A percentile compares a stretch with the other conserved stretches of the same genome.
Evolutionary conservation across 352 stramenopile species (phyloP).

Genomic region (Phytopythium cucurbitacearum): DNA sequence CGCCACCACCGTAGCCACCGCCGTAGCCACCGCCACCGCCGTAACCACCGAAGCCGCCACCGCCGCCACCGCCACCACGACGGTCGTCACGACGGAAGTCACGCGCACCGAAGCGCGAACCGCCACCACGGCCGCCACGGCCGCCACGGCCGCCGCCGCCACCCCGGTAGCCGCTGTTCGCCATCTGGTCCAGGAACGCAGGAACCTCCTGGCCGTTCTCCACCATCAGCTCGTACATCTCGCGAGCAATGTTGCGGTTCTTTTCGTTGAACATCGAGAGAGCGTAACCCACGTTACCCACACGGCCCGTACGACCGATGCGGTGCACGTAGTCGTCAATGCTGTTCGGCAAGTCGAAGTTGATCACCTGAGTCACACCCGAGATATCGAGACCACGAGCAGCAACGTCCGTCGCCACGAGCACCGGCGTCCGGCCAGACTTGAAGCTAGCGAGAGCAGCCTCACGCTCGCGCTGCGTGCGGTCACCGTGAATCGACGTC

Average conservation of each 20-base stretch:
- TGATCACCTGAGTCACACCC: constrained; percentile 96
- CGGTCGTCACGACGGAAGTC: constrained; percentile 85
- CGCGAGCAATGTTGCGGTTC: constrained; percentile 96
- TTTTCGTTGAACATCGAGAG: constrained; percentile 99
- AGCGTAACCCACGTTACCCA: constrained; percentile 96
- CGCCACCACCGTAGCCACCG: constrained; percentile 25
- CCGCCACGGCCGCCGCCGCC: constrained; percentile 45
- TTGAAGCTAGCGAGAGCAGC: constrained; percentile 91
- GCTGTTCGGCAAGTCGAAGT: constrained; percentile 98
- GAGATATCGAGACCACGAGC: constrained; percentile 98
- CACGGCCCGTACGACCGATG: constrained; percentile 98
- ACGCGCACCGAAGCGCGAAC: constrained; percentile 78
- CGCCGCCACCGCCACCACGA: constrained; percentile 29
- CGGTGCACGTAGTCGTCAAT: constrained; percentile 99
- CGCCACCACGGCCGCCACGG: constrained; percentile 44
- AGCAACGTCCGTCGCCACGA: constrained; percentile 98
- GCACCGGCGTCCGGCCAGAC: constrained; percentile 87
- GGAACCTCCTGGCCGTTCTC: constrained; percentile 96
- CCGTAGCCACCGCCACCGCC: constrained; percentile 16
- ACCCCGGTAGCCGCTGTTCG: constrained; percentile 68
- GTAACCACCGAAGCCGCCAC: constrained; percentile 15
- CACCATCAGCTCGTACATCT: constrained; percentile 96
- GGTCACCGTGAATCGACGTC: constrained; percentile 98
- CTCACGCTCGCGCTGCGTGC: constrained; percentile 94
- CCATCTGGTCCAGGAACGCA: constrained; percentile 94